phyloP scores from a whole-genome alignment of 345 rosid genomes.

The Salix suchowensis region DNA sequence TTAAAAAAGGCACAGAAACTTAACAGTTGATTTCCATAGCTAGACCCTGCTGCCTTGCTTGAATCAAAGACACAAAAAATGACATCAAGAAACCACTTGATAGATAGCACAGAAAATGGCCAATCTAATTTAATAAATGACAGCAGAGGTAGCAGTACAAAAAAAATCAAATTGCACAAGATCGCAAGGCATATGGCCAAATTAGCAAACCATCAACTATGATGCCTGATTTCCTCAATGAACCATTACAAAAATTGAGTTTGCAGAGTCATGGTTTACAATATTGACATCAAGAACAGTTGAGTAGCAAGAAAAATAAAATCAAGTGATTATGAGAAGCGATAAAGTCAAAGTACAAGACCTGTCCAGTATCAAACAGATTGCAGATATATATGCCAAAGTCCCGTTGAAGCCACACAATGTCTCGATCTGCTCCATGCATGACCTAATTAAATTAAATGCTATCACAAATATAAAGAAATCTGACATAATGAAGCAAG shows the following conservation, averaged over 20 bases:
- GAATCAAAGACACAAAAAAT: neutral
- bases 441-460: conserved; percentile 56
- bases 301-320: neutral
- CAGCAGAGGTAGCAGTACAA: neutral
- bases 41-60: neutral
- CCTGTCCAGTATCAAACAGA: conserved; percentile 98
- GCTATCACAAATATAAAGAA: conserved; percentile 26
- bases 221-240: neutral
- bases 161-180: neutral
- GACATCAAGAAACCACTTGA: neutral
- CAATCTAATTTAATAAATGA: neutral
- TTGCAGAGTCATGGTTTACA: neutral
- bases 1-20: neutral
- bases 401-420: conserved; percentile 93
- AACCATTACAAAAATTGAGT: neutral
- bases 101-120: neutral
- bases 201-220: neutral
- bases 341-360: conserved; percentile 18
- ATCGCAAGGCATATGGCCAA: neutral
- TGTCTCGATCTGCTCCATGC: conserved; percentile 98
- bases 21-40: neutral
- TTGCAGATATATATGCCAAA: conserved; percentile 95
- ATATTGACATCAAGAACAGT: neutral
- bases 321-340: neutral
- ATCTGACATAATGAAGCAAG: neutral